Evolutionary conservation across 192 early-diverging fungal genomes (phyloP).

Genomic region (Lobosporangium transversale): DNA sequence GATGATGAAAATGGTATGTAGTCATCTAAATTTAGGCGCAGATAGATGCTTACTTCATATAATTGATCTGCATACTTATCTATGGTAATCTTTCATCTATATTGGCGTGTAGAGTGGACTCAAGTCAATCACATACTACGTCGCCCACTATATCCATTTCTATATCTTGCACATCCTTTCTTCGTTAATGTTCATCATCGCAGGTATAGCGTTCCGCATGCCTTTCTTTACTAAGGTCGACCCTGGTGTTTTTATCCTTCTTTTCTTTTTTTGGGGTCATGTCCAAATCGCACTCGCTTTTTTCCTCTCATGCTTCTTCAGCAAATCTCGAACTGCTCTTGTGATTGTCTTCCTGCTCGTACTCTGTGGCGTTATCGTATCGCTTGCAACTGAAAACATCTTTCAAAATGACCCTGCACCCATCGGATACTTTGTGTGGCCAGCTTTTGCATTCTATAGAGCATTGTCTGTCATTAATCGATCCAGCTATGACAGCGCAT

Average conservation of each 20-base stretch:
- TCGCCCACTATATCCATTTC: slow-evolving; percentile 72
- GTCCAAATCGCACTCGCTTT: slow-evolving; percentile 73
- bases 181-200: slow-evolving; percentile 66
- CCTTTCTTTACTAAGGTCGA: slow-evolving; percentile 71
- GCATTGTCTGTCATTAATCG: slow-evolving; percentile 63
- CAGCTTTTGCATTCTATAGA: slow-evolving; percentile 77
- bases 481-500: slow-evolving; percentile 51
- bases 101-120: slow-evolving; percentile 61
- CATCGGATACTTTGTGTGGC: slow-evolving; percentile 69
- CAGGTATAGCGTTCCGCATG: slow-evolving; percentile 66
- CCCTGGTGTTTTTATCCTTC: slow-evolving; percentile 57
- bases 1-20: slow-evolving; percentile 76
- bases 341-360: slow-evolving; percentile 72
- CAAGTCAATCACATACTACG: slow-evolving; percentile 67
- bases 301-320: slow-evolving; percentile 71
- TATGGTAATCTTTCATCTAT: background rate
- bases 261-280: slow-evolving; percentile 76
- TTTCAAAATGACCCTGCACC: slow-evolving; percentile 53
- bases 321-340: slow-evolving; percentile 63
- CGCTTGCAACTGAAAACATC: slow-evolving; percentile 60
- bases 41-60: background rate
- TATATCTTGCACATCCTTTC: slow-evolving; percentile 69
- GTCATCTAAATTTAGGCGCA: background rate
- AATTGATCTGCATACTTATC: too few species aligned
- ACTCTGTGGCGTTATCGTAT: slow-evolving; percentile 71